Conservation (phyloP, 1,139 yeast species). For the Blastobotrys ciferrii region DNA sequence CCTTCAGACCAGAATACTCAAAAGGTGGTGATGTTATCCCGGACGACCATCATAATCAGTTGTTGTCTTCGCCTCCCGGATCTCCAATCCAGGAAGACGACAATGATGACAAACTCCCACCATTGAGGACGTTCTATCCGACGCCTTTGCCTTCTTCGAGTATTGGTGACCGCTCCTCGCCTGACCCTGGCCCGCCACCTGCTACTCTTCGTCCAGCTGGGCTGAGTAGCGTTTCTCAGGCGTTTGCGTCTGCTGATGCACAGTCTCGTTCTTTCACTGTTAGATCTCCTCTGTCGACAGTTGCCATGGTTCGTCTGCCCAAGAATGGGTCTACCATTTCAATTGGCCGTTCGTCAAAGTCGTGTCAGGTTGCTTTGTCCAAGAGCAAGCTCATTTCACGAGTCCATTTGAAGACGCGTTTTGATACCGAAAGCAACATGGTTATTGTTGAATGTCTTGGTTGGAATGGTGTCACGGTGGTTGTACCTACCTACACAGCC, state of each 20-base stretch:
- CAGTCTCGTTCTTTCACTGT: conserved; percentile 24
- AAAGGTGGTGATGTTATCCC: conserved; percentile 12
- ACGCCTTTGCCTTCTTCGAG: conserved; percentile 31
- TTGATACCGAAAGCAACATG: conserved; percentile 31
- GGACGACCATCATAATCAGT: background rate
- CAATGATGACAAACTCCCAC: conserved; percentile 9
- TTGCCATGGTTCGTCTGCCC: conserved; percentile 35
- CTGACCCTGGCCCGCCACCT: conserved; percentile 13
- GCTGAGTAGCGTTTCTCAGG: conserved; percentile 11
- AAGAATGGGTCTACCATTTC: conserved; percentile 35
- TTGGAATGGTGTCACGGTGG: conserved; percentile 64
- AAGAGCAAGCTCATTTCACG: conserved; percentile 65
- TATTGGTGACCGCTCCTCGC: conserved; percentile 10
- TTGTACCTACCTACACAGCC: conserved; percentile 47
- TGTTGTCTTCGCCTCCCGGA: conserved; percentile 1
- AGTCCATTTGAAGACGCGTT: conserved; percentile 52
- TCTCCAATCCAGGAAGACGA: conserved; percentile 7
- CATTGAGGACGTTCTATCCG: conserved; percentile 24
- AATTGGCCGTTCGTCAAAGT: conserved; percentile 65
- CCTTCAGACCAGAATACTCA: conserved; percentile 21
- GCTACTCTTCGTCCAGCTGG: conserved; percentile 7
- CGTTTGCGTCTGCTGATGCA: conserved; percentile 22
- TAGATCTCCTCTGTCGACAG: conserved; percentile 34
- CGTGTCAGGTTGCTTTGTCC: conserved; percentile 57
- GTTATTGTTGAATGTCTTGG: conserved; percentile 58